These are phyloP conservation scores for Casuarina glauca DNA, from an alignment of 306 rosid species.

Conservation along the genomic window DNA sequence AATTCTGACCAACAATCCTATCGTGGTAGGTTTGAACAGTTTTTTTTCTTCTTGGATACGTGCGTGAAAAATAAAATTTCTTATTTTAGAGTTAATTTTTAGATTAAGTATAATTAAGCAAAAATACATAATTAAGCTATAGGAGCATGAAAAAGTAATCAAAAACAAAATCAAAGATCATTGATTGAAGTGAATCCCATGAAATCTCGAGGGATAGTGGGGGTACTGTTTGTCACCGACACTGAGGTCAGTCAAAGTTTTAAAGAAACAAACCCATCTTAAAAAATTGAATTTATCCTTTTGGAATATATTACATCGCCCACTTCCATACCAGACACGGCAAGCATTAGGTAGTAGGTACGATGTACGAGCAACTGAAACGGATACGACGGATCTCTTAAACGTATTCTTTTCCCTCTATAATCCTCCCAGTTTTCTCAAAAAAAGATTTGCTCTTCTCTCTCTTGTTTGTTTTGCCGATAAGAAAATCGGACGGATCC, in stretches of 20 bases:
- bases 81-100: too few relatives aligned
- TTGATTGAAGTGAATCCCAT: too few relatives aligned
- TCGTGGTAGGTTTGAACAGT: too few relatives aligned
- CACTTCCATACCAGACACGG: background rate
- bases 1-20: too few relatives aligned
- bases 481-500: background rate
- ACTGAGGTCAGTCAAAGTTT: background rate
- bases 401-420: conserved; percentile 22
- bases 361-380: conserved; percentile 59
- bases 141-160: too few relatives aligned
- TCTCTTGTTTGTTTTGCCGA: background rate
- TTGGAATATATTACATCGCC: background rate
- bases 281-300: too few relatives aligned
- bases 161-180: too few relatives aligned
- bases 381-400: conserved; percentile 40
- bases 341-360: conserved; percentile 40
- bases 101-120: too few relatives aligned
- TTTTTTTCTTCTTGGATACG: too few relatives aligned
- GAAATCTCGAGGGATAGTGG: background rate
- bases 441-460: background rate
- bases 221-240: background rate
- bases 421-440: background rate
- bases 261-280: background rate
- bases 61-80: too few relatives aligned
- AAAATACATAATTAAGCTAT: too few relatives aligned